These are phyloP conservation scores for Acorus calamus DNA, from an alignment of 106 monocot species.

Conservation along the genomic window DNA sequence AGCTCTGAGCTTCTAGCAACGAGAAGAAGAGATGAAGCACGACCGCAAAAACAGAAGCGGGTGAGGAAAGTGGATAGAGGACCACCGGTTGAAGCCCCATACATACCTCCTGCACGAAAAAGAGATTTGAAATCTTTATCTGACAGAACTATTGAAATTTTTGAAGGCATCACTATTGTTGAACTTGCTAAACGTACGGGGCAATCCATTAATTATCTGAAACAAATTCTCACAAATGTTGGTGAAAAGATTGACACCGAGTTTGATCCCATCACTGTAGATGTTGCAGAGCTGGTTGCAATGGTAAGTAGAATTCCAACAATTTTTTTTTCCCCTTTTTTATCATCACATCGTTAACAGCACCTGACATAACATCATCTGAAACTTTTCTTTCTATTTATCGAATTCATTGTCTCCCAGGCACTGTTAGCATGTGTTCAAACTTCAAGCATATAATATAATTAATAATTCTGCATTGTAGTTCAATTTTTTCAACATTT, in stretches of 20 bases:
- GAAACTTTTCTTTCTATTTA: too few relatives aligned
- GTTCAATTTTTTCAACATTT: too few relatives aligned
- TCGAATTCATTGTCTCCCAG: too few relatives aligned
- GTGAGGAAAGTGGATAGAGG: slow-evolving; percentile 43
- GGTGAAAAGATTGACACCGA: slow-evolving; percentile 81
- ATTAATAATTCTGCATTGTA: too few relatives aligned
- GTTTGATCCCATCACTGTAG: slow-evolving; percentile 75
- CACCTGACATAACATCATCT: neutral
- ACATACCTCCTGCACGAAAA: slow-evolving; percentile 64
- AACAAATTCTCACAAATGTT: slow-evolving; percentile 58
- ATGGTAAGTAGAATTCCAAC: slow-evolving; percentile 42
- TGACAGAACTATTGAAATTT: slow-evolving; percentile 80
- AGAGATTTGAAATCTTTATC: slow-evolving; percentile 26
- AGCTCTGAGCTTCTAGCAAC: slow-evolving; percentile 20
- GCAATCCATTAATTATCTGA: slow-evolving; percentile 35
- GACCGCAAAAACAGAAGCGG: slow-evolving; percentile 38
- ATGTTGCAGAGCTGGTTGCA: slow-evolving; percentile 80
- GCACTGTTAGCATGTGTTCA: too few relatives aligned
- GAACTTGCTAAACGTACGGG: slow-evolving; percentile 88
- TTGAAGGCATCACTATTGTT: slow-evolving; percentile 91
- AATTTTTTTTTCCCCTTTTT: neutral
- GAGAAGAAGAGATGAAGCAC: slow-evolving; percentile 35
- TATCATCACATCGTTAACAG: neutral
- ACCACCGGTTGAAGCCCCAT: slow-evolving; percentile 73
- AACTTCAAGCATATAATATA: too few relatives aligned